Conservation (phyloP, 371 early-diverging fungal species). For the Mucor velutinosus region DNA sequence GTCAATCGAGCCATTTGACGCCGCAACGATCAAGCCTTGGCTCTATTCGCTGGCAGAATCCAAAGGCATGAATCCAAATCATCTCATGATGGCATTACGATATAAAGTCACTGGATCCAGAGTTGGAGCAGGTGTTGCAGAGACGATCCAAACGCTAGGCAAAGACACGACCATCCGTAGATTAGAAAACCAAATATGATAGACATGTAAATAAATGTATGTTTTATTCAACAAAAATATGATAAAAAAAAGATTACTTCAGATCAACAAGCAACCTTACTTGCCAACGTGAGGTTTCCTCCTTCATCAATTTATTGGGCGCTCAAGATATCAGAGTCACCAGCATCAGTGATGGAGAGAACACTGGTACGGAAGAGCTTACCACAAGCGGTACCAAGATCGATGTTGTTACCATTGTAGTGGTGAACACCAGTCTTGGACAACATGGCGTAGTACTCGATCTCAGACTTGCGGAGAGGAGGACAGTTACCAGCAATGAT, state of each 20-base stretch:
- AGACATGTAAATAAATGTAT: not conserved
- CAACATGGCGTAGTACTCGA: constrained; percentile 99
- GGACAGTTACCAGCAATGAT: constrained; percentile 98
- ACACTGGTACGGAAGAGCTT: constrained; percentile 93
- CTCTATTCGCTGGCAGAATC: constrained; percentile 32
- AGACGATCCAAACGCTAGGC: constrained; percentile 59
- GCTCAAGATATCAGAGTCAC: constrained; percentile 82
- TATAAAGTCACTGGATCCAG: constrained; percentile 66
- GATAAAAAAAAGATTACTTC: not conserved
- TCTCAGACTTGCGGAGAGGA: constrained; percentile 98
- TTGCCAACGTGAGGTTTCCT: not conserved
- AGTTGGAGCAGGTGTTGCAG: constrained; percentile 66
- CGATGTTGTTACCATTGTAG: constrained; percentile 98
- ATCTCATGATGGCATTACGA: constrained; percentile 66
- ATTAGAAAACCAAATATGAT: constrained; percentile 1
- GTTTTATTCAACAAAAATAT: not conserved
- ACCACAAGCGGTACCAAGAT: constrained; percentile 99
- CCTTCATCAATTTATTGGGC: constrained; percentile 35
- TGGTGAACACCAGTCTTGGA: constrained; percentile 99
- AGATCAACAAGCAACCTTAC: not conserved
- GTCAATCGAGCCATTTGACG: constrained; percentile 34
- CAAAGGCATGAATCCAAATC: constrained; percentile 45
- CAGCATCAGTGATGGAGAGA: constrained; percentile 96
- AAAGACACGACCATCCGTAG: constrained; percentile 19
- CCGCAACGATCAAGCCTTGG: constrained; percentile 28